Conservation (phyloP, 257 asterid genomes). For the Primulina huaijiensis region DNA sequence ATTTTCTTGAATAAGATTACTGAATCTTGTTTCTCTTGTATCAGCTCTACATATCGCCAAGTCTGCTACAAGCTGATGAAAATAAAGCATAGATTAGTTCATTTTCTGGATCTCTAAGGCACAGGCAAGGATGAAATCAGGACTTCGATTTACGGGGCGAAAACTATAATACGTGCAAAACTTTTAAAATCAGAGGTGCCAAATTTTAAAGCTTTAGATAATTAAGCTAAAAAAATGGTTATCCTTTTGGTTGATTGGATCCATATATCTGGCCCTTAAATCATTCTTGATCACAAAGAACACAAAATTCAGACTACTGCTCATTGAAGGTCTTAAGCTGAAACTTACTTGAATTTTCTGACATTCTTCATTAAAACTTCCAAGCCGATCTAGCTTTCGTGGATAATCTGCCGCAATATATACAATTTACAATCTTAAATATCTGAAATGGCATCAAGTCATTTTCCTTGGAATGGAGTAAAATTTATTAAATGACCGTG, state of each 20-base stretch:
- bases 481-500: background rate
- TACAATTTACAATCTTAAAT: conserved; percentile 8
- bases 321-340: background rate
- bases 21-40: conserved; percentile 23
- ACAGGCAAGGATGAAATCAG: background rate
- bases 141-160: background rate
- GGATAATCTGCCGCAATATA: conserved; percentile 35
- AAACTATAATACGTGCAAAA: background rate
- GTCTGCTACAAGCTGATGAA: conserved; percentile 41
- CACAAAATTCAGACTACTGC: background rate
- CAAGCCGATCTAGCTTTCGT: conserved; percentile 31
- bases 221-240: background rate
- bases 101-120: background rate
- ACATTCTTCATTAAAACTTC: conserved; percentile 45
- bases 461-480: too few relatives aligned
- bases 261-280: background rate
- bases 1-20: conserved; percentile 31
- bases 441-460: background rate
- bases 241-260: background rate
- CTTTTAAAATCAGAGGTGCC: background rate
- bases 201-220: background rate
- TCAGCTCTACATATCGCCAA: conserved; percentile 26
- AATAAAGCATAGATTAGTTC: conserved; percentile 9
- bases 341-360: conserved; percentile 40
- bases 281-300: background rate